Conservation (phyloP, 2,329 filamentous ascomycete genomes). For the Penicillium psychrosexuale region DNA sequence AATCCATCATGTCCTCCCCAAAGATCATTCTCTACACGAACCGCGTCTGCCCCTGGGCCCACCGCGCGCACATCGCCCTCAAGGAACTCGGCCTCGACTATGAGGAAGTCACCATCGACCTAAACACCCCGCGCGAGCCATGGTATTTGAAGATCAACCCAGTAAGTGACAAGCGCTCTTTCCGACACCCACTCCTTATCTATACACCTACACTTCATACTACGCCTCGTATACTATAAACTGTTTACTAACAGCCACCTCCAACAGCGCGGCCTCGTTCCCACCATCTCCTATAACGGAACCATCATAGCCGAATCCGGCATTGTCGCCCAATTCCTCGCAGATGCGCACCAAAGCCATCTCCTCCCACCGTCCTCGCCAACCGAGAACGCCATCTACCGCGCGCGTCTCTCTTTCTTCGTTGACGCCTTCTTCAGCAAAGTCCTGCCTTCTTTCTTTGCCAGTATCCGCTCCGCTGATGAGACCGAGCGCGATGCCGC, state of each 20-base stretch:
- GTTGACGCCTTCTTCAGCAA: constrained; percentile 67
- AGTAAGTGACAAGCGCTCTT: constrained; percentile 30
- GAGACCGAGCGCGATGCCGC: constrained; percentile 52
- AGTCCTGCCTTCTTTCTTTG: constrained; percentile 50
- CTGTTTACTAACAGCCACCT: not conserved
- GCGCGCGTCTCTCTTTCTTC: constrained; percentile 70
- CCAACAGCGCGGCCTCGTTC: constrained; percentile 66
- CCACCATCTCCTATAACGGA: constrained; percentile 64
- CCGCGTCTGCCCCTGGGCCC: constrained; percentile 68
- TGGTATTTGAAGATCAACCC: constrained; percentile 78
- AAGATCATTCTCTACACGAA: constrained; percentile 70
- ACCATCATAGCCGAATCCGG: constrained; percentile 71
- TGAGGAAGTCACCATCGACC: constrained; percentile 70
- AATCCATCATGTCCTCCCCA: constrained; percentile 30
- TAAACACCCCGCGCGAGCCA: constrained; percentile 63
- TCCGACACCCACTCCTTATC: not conserved
- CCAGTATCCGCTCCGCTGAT: constrained; percentile 47
- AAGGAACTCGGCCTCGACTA: constrained; percentile 64
- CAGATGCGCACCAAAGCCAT: constrained; percentile 66
- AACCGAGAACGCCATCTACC: constrained; percentile 55
- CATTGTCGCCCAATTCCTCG: constrained; percentile 66
- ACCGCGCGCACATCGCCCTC: constrained; percentile 70
- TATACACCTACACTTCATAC: not conserved
- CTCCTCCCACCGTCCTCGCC: constrained; percentile 57
- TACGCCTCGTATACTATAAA: not conserved